Evolutionary conservation across 2,329 filamentous ascomycete genomes (phyloP).

Genomic region (Thermoascus crustaceus): DNA sequence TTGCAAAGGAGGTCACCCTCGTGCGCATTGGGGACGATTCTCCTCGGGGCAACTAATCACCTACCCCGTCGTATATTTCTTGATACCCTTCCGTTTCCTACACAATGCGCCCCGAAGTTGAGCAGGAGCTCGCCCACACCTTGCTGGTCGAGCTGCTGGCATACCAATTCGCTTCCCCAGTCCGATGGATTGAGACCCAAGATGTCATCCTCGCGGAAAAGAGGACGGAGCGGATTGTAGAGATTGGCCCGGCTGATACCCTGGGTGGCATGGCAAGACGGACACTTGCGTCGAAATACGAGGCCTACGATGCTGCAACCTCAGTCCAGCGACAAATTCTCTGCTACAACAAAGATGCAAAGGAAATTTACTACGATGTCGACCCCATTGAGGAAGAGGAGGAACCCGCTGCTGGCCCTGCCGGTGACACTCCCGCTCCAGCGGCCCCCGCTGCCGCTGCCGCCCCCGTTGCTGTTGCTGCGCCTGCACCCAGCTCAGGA

Average conservation of each 20-base stretch:
- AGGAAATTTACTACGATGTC: slow-evolving; percentile 98
- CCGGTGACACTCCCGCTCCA: slow-evolving; percentile 29
- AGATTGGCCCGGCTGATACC: slow-evolving; percentile 93
- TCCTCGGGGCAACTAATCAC: neutral
- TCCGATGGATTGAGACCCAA: slow-evolving; percentile 99
- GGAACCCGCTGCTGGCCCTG: slow-evolving; percentile 42
- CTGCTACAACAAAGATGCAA: slow-evolving; percentile 98
- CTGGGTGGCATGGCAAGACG: slow-evolving; percentile 96
- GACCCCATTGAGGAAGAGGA: slow-evolving; percentile 90
- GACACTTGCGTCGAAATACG: slow-evolving; percentile 92
- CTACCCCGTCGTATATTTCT: slow-evolving; percentile 1
- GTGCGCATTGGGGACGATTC: slow-evolving; percentile 2
- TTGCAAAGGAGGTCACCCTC: neutral
- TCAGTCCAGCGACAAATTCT: slow-evolving; percentile 95
- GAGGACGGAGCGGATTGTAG: slow-evolving; percentile 91
- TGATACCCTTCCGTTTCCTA: slow-evolving; percentile 16
- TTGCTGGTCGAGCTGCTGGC: slow-evolving; percentile 96
- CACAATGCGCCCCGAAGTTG: slow-evolving; percentile 93
- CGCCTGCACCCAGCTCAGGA: slow-evolving; percentile 59
- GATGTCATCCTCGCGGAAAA: slow-evolving; percentile 98
- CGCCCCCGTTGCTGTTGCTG: slow-evolving; percentile 45
- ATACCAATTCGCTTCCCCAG: slow-evolving; percentile 97
- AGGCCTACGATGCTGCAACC: slow-evolving; percentile 94
- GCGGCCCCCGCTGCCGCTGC: slow-evolving; percentile 35
- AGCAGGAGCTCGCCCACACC: slow-evolving; percentile 98